Base-by-base conservation (phyloP, 163 green algal genomes). In the Smithsoniella earleae region DNA sequence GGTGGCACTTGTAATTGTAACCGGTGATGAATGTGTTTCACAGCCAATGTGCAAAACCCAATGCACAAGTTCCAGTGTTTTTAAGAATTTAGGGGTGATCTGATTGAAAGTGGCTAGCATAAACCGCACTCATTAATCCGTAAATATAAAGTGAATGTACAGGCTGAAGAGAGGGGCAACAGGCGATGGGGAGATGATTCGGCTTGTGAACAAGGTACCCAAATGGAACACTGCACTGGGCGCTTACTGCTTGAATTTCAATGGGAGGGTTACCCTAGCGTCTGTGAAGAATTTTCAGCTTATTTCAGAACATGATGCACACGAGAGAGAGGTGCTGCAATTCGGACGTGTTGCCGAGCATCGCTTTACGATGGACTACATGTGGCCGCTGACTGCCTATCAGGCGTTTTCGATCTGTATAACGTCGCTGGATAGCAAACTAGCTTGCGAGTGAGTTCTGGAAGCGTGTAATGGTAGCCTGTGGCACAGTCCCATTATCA, bases 281-380 rank as follows among this genome's bases (percentile, higher is more conserved):
- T 89, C 78, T n/a, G 89, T 96, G 2, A 96, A 96, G 79, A 96
- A 96, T 83, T 96, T 96, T 77, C 90, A 96, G 83, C 80, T 96
- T 2, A 81, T 90, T 18, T 77, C 83, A 2, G 81, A 87, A 34
- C 46, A 76, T 30, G 77, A 82, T 30, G 78, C 83, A 36, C 78
- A 82, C 36, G 83, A 86, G 43, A 75, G 86, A 36, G 78, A 93
- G 0, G 80, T 92, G 66, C 81, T 94, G 54, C 89, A 95, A 82
- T 95, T 95, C 85, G 89, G 89, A 54, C 43, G 34, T 46, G 30
- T 74, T 18, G 83, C 79, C 16, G 83, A 89, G 49, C 82, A 90
- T 74, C 78, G 78, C 2, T 96, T 95, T 83, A 96, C 87, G 0
- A 91, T 94, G 81, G 89, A 96, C 78, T 96, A 87, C 79, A 66